Percentiles rank a stretch among this genome's conserved stretches.
Conservation (phyloP, 768 basidiomycete genomes). For the Boletellus emodensis region DNA sequence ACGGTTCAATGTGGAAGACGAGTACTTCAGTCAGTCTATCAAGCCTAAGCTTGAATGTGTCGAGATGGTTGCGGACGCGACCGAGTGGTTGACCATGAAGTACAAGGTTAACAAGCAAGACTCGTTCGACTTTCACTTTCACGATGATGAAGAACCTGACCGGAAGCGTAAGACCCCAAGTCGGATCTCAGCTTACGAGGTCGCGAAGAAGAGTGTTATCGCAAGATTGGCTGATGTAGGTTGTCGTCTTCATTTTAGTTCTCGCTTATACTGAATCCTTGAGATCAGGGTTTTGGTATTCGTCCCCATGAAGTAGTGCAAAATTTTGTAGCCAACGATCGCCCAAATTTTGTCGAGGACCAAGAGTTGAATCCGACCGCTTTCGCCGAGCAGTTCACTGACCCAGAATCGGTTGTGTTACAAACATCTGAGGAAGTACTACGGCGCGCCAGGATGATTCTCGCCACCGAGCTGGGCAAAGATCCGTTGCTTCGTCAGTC, state of each 20-base stretch:
- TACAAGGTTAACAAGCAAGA: conserved; percentile 73
- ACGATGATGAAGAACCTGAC: conserved; percentile 57
- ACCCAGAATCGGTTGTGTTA: conserved; percentile 57
- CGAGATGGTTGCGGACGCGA: conserved; percentile 86
- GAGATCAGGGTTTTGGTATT: conserved; percentile 77
- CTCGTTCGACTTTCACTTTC: conserved; percentile 59
- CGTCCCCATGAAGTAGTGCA: conserved; percentile 78
- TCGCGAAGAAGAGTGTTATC: conserved; percentile 75
- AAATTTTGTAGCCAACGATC: conserved; percentile 64
- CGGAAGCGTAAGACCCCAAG: conserved; percentile 80
- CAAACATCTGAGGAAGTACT: conserved; percentile 65
- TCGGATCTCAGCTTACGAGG: conserved; percentile 78
- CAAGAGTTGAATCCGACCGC: conserved; percentile 73
- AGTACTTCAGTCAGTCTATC: conserved; percentile 73
- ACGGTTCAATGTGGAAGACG: conserved; percentile 64
- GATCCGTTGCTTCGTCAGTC: conserved; percentile 83
- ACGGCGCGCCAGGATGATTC: conserved; percentile 71
- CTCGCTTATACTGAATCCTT: neutral
- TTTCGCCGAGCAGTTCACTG: conserved; percentile 83
- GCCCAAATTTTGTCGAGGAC: conserved; percentile 72
- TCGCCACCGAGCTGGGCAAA: conserved; percentile 87
- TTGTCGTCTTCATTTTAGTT: neutral
- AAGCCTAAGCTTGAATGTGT: conserved; percentile 68
- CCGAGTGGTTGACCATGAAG: conserved; percentile 86
- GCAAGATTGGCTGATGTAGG: conserved; percentile 77